Evolutionary conservation across 768 basidiomycete species (phyloP).

Genomic region (Pulveroboletus sp.): DNA sequence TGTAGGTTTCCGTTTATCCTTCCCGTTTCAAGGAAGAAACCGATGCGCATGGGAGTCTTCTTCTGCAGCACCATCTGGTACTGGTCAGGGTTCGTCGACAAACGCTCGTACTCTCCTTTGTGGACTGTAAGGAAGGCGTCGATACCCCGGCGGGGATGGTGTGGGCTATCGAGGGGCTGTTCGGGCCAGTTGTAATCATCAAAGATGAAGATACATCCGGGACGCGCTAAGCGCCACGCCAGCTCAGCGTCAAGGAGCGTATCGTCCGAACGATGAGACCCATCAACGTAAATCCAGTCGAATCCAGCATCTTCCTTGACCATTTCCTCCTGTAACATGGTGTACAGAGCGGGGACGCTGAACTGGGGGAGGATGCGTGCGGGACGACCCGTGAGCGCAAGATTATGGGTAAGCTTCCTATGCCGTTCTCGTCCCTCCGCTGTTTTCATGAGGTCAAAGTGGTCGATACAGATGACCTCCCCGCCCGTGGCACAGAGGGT

Average conservation of each 20-base stretch:
- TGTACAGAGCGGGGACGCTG: slow-evolving; percentile 49
- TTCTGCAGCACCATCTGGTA: slow-evolving; percentile 57
- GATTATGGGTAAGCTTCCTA: slow-evolving; percentile 44
- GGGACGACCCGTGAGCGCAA: slow-evolving; percentile 40
- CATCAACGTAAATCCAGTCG: slow-evolving; percentile 59
- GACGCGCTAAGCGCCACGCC: slow-evolving; percentile 50
- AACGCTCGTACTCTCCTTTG: slow-evolving; percentile 41
- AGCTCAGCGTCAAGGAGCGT: slow-evolving; percentile 59
- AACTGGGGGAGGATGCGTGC: slow-evolving; percentile 48
- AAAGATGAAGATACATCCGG: slow-evolving; percentile 50
- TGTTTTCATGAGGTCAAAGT: slow-evolving; percentile 52
- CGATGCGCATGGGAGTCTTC: slow-evolving; percentile 48
- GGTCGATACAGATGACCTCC: slow-evolving; percentile 53
- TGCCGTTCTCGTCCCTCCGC: slow-evolving; percentile 44
- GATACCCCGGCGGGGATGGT: slow-evolving; percentile 55
- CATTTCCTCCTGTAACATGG: slow-evolving; percentile 45
- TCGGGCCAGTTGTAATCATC: slow-evolving; percentile 56
- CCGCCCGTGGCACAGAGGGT: slow-evolving; percentile 43
- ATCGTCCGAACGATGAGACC: slow-evolving; percentile 57
- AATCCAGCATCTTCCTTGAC: slow-evolving; percentile 37
- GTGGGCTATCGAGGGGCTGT: slow-evolving; percentile 44
- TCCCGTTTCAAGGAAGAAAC: slow-evolving; percentile 34
- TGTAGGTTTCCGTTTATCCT: neutral
- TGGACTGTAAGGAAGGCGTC: slow-evolving; percentile 54
- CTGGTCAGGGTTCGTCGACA: slow-evolving; percentile 34